Evolutionary conservation across 2,329 filamentous ascomycete genomes (phyloP), one percentile per base, ranked within the genome.

Genomic region (Alternaria sp.): DNA sequence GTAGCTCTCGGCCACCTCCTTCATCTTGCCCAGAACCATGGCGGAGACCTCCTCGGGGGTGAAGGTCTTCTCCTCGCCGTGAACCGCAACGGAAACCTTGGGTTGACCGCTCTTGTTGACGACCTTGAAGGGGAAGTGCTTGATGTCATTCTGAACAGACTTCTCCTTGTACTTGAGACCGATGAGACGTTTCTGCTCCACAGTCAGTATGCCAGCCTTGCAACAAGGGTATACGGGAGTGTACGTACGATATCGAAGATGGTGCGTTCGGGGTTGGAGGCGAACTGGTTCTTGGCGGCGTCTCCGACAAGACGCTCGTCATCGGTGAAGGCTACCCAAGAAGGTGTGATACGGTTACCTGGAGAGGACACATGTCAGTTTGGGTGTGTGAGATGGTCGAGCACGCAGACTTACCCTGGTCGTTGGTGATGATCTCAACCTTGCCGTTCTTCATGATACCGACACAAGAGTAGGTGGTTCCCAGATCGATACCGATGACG

Each of bases 41-140:
- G 92, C 90, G 72, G 90, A 92, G 75, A 94, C 84, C 81, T 94
- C 91, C 83, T 94, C 92, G 66, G 92, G 91, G 65, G 91, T 93
- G 85, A 94, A 93, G 69, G 85, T 87, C 85, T 91, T 93, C 74
- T 88, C 82, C 67, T 85, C 74, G 61, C 80, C 89, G 87, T 79
- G 84, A 80, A 92, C 89, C 61, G 91, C 82, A 75, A 95, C 92
- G 80, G 91, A 87, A 79, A 99, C 90, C 71, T 90, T 84, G 69
- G 96, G 96, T 87, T 97, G 97, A 81, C 90, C 94, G 83, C 92
- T 89, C 87, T 96, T 94, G 87, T 92, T 88, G 78, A 93, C 80
- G 66, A 99, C 92, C 85, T 93, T 93, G 91, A 95, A 99, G 78
- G 96, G 95, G 88, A 97, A 97, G 87, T 97, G 92, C 92, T 99